Percentiles rank a stretch among this genome's conserved stretches.
Conservation (phyloP, 257 asterid genomes). For the Vinca minor region DNA sequence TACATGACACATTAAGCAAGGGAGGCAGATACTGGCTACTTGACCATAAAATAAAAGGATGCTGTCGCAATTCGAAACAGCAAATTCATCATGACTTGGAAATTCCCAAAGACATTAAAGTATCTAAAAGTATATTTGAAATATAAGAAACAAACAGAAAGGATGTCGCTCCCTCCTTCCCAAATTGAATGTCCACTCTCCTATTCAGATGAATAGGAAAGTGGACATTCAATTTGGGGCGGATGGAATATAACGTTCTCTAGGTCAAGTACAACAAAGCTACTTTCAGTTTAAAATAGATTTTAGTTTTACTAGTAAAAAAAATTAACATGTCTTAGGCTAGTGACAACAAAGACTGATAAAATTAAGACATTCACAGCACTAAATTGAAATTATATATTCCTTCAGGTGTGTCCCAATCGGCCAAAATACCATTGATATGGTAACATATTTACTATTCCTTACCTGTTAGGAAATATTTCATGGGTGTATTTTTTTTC, state of each 20-base stretch:
- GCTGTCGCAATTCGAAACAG: not conserved
- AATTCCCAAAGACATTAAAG: not conserved
- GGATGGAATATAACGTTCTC: not conserved
- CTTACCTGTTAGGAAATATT: not conserved
- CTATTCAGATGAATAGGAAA: too few relatives aligned
- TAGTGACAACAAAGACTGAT: not conserved
- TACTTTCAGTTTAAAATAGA: not conserved
- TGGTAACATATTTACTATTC: not conserved
- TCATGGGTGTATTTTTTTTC: not conserved
- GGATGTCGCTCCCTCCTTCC: too few relatives aligned
- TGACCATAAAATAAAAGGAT: constrained; percentile 4
- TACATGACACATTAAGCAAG: not conserved
- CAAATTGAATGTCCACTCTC: too few relatives aligned
- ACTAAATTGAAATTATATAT: not conserved
- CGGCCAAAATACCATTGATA: not conserved
- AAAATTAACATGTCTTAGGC: not conserved
- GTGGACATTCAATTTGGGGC: too few relatives aligned
- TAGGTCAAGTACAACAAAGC: not conserved
- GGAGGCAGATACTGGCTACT: not conserved
- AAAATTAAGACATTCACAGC: not conserved
- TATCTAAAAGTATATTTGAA: not conserved
- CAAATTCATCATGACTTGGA: not conserved
- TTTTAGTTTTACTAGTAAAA: not conserved
- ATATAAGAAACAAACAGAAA: not conserved
- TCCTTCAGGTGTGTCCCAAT: not conserved